A percentile compares a stretch with the other conserved stretches of the same genome.
phyloP scores from a whole-genome alignment of 2,329 filamentous ascomycete species.

The Chaetomium olivaceum region DNA sequence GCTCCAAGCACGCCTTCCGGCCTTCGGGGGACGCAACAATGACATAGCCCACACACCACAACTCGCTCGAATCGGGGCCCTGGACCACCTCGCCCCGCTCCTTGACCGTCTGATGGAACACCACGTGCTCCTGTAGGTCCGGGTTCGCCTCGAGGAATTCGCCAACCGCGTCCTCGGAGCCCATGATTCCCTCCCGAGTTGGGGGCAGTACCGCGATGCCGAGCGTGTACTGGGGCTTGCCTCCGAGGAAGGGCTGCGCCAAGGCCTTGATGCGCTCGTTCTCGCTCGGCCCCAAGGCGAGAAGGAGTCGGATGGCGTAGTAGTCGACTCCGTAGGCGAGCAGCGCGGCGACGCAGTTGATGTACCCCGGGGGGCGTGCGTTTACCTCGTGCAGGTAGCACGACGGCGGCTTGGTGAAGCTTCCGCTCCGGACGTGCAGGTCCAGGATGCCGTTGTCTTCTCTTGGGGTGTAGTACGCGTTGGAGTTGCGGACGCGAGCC shows the following conservation, averaged over 20 bases:
- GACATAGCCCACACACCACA: constrained; percentile 23
- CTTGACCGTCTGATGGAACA: constrained; percentile 20
- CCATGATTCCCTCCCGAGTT: constrained; percentile 17
- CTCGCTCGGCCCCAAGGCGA: constrained; percentile 26
- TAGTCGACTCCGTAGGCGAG: constrained; percentile 38
- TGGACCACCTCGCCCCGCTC: constrained; percentile 18
- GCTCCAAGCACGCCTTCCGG: constrained; percentile 11
- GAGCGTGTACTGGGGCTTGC: constrained; percentile 19
- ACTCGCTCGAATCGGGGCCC: constrained; percentile 18
- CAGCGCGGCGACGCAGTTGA: constrained; percentile 29
- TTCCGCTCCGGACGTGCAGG: constrained; percentile 20
- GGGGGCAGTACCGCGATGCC: constrained; percentile 17
- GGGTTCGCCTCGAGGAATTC: constrained; percentile 19
- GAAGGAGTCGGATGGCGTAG: constrained; percentile 34
- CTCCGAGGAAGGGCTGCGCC: constrained; percentile 29
- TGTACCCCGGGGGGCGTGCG: constrained; percentile 35
- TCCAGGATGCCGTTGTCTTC: constrained; percentile 29
- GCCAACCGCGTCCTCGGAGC: constrained; percentile 13
- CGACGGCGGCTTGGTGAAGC: neutral
- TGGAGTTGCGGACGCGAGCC: constrained; percentile 35
- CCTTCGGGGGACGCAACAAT: constrained; percentile 15
- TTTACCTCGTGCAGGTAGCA: constrained; percentile 38
- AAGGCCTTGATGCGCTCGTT: constrained; percentile 27
- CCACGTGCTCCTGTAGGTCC: constrained; percentile 17
- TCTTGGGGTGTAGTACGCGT: constrained; percentile 26